Conservation (phyloP, 179 eudicot species). For the Beta corolliflora region DNA sequence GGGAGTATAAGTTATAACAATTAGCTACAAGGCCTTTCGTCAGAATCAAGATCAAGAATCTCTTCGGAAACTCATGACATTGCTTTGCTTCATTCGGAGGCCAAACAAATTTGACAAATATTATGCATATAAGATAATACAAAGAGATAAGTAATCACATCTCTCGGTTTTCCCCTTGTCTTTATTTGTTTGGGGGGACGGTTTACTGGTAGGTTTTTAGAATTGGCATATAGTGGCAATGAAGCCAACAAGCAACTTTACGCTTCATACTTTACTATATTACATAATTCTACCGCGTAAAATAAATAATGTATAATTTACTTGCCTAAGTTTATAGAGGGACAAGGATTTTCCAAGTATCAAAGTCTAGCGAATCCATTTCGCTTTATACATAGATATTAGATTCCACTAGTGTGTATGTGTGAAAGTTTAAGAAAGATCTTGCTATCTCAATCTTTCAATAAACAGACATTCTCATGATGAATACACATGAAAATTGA, state of each 20-base stretch:
- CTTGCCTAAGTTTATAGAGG: too few species aligned
- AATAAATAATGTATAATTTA: too few species aligned
- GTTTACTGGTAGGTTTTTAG: neutral
- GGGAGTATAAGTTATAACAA: too few species aligned
- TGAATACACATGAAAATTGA: neutral
- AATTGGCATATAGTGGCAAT: neutral
- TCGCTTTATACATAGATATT: too few species aligned
- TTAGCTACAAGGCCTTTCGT: too few species aligned
- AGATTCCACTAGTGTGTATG: too few species aligned
- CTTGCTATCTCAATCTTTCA: neutral
- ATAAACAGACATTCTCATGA: neutral
- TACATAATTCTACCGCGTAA: too few species aligned
- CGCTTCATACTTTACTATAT: too few species aligned
- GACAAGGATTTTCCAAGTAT: too few species aligned
- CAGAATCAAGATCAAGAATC: neutral
- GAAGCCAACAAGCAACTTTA: neutral
- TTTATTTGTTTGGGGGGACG: neutral
- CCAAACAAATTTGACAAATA: neutral
- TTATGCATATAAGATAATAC: neutral
- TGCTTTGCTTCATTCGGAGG: neutral
- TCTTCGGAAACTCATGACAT: neutral
- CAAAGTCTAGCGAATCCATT: too few species aligned
- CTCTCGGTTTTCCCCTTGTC: neutral
- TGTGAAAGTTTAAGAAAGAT: neutral
- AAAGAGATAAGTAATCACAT: neutral